phyloP scores from a whole-genome alignment of 1,139 yeast genomes.

The Candida glucosophila region DNA sequence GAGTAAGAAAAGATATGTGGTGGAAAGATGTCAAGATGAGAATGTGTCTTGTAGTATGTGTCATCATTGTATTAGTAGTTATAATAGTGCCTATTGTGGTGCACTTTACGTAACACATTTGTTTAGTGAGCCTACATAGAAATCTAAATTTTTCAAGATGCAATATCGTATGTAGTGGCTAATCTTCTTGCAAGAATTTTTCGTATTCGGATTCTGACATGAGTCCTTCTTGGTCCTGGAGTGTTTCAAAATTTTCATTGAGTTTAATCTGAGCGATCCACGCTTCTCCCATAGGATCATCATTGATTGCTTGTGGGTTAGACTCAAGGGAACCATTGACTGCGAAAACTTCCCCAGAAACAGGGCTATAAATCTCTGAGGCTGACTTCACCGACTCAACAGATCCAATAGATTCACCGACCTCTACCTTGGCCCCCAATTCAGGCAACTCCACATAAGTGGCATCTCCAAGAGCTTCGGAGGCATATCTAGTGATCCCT shows the following conservation, averaged over 20 bases:
- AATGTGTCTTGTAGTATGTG: slow-evolving; percentile 76
- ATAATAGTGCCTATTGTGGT: slow-evolving; percentile 93
- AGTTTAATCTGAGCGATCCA: slow-evolving; percentile 82
- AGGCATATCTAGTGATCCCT: slow-evolving; percentile 92
- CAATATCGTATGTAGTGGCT: too few relatives aligned
- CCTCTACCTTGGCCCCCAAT: slow-evolving; percentile 53
- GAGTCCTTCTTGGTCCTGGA: slow-evolving; percentile 23
- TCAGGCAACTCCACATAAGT: slow-evolving; percentile 90
- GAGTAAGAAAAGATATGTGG: slow-evolving; percentile 99
- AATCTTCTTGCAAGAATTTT: slow-evolving; percentile 43
- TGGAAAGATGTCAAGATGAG: slow-evolving; percentile 98
- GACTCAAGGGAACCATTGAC: slow-evolving; percentile 60
- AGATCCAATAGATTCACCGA: slow-evolving; percentile 83
- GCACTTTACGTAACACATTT: slow-evolving; percentile 39
- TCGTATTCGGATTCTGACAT: slow-evolving; percentile 53
- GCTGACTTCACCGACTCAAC: slow-evolving; percentile 95
- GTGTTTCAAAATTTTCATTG: slow-evolving; percentile 18
- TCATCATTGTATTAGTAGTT: slow-evolving; percentile 73
- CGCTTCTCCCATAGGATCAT: slow-evolving; percentile 88
- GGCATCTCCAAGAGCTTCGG: slow-evolving; percentile 95
- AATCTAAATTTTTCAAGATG: too few relatives aligned
- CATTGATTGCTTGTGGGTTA: slow-evolving; percentile 71
- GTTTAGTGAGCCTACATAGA: neutral
- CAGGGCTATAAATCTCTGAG: slow-evolving; percentile 86
- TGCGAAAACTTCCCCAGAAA: slow-evolving; percentile 67